Conservation (phyloP, 257 asterid species). For the Penstemon barbatus region DNA sequence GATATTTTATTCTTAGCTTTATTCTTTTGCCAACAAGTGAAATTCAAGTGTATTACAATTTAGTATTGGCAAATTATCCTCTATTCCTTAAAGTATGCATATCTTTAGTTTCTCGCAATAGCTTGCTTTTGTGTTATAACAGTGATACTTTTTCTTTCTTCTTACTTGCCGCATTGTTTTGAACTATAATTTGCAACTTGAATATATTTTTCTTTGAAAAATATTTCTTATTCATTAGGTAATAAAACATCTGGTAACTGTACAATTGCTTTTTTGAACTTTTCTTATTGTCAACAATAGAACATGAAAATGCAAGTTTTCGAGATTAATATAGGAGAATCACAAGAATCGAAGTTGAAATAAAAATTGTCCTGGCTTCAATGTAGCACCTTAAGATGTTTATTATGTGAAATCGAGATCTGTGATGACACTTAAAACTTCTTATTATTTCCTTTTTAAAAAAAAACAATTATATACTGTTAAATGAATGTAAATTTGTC, state of each 20-base stretch:
- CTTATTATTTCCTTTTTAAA: too few relatives aligned
- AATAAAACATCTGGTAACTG: not conserved
- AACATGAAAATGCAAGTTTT: too few relatives aligned
- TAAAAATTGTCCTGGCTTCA: too few relatives aligned
- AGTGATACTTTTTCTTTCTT: not conserved
- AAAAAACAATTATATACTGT: too few relatives aligned
- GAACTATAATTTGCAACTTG: too few relatives aligned
- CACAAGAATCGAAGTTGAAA: too few relatives aligned
- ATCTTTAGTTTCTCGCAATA: not conserved
- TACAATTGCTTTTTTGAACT: not conserved
- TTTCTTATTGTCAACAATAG: not conserved
- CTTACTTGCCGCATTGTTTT: not conserved
- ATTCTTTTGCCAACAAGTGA: conserved; percentile 9
- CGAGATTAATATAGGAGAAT: too few relatives aligned
- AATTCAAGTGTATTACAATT: conserved; percentile 1
- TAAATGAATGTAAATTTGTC: not conserved
- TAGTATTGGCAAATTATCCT: not conserved
- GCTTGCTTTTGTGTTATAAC: conserved; percentile 5
- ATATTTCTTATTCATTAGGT: not conserved
- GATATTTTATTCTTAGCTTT: conserved; percentile 19
- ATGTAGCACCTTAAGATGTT: too few relatives aligned
- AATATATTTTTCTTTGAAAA: not conserved
- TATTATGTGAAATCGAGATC: too few relatives aligned
- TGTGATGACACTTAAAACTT: too few relatives aligned
- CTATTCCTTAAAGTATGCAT: not conserved